Evolutionary conservation across 2,329 filamentous ascomycete genomes (phyloP).

Genomic region (Blumeria graminis): DNA sequence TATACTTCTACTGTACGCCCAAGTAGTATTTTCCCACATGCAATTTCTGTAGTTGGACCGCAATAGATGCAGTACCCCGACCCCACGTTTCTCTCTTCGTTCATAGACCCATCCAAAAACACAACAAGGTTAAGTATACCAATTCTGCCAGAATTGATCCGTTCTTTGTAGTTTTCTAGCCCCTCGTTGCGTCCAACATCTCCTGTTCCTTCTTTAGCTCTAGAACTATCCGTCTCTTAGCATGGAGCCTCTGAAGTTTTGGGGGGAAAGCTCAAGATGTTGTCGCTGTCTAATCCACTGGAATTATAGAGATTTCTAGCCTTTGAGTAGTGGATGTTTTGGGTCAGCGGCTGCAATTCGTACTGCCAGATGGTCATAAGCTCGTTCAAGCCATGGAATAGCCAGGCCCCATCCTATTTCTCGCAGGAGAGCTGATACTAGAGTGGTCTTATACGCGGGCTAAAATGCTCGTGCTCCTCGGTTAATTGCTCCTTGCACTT

Average conservation of each 20-base stretch:
- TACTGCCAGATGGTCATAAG: neutral
- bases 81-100: neutral
- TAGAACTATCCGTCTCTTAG: neutral
- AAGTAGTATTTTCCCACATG: no score
- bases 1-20: no score
- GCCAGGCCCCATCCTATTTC: neutral
- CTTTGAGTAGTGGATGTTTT: neutral
- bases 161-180: neutral
- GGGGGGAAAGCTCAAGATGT: neutral
- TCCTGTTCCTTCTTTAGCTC: neutral
- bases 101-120: neutral
- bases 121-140: neutral
- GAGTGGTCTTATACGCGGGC: neutral
- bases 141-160: neutral
- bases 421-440: neutral
- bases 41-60: neutral
- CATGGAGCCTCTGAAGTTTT: neutral
- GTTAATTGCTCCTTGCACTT: neutral
- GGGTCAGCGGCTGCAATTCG: neutral
- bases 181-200: neutral
- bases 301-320: neutral
- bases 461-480: neutral
- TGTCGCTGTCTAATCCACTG: neutral
- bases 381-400: neutral
- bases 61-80: neutral